These are phyloP conservation scores for Coniochaeta ligniaria DNA, from an alignment of 2,329 filamentous ascomycete species.

Conservation along the genomic window DNA sequence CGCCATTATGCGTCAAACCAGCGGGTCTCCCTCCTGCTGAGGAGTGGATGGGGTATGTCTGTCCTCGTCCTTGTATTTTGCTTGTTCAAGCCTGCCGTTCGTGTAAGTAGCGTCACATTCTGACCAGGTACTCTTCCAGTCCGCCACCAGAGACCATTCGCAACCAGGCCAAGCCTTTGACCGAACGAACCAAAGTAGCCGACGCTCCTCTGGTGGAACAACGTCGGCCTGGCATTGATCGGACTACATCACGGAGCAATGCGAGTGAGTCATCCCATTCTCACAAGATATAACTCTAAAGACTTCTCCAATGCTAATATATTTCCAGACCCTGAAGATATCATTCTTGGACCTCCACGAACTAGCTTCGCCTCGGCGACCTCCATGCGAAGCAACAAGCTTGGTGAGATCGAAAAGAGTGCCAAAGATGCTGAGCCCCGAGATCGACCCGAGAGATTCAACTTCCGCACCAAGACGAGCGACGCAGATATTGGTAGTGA, in stretches of 20 bases:
- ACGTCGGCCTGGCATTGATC: constrained; percentile 43
- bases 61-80: constrained; percentile 3
- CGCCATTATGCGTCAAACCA: constrained; percentile 78
- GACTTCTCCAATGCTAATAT: constrained; percentile 14
- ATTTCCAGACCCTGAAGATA: constrained; percentile 62
- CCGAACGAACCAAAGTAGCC: constrained; percentile 35
- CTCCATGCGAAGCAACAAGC: constrained; percentile 36
- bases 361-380: constrained; percentile 76
- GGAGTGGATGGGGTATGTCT: constrained; percentile 89
- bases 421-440: constrained; percentile 42
- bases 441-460: constrained; percentile 54
- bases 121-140: constrained; percentile 20
- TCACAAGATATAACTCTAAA: neutral
- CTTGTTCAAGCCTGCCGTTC: neutral
- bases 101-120: neutral
- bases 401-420: constrained; percentile 45
- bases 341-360: constrained; percentile 78
- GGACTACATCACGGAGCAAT: constrained; percentile 48
- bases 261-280: constrained; percentile 39
- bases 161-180: constrained; percentile 33
- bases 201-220: constrained; percentile 38
- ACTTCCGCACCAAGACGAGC: constrained; percentile 44
- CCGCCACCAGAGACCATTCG: constrained; percentile 37
- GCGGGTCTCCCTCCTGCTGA: constrained; percentile 72
- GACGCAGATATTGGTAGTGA: constrained; percentile 38